Percentiles rank a stretch among this genome's conserved stretches.
Conservation (phyloP, 2,329 filamentous ascomycete species). For the Botrytis pseudocinerea region DNA sequence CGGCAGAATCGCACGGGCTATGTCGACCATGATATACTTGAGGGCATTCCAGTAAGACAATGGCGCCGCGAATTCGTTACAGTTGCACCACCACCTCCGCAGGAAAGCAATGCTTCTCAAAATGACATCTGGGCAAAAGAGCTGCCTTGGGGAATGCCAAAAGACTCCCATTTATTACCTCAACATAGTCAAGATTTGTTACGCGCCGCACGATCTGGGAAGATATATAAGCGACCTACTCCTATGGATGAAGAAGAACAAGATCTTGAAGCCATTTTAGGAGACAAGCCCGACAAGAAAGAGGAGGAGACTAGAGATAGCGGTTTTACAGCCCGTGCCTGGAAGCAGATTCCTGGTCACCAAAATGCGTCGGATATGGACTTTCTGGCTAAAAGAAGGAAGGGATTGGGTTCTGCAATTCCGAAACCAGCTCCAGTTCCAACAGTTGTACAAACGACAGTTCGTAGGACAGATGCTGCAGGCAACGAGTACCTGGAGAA, state of each 20-base stretch:
- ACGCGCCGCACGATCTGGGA: slow-evolving; percentile 75
- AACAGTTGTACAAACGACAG: slow-evolving; percentile 74
- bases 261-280: slow-evolving; percentile 49
- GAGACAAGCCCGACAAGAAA: slow-evolving; percentile 59
- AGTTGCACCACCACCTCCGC: slow-evolving; percentile 64
- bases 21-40: slow-evolving; percentile 56
- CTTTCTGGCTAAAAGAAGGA: slow-evolving; percentile 61
- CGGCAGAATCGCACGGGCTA: slow-evolving; percentile 39
- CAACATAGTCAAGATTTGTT: slow-evolving; percentile 81
- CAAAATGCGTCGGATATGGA: slow-evolving; percentile 54
- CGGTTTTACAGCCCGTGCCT: slow-evolving; percentile 58
- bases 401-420: slow-evolving; percentile 59
- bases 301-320: slow-evolving; percentile 52
- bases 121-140: slow-evolving; percentile 74
- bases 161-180: slow-evolving; percentile 75
- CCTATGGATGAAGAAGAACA: slow-evolving; percentile 61
- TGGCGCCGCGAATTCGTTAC: slow-evolving; percentile 75
- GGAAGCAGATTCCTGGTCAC: slow-evolving; percentile 63
- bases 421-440: slow-evolving; percentile 51
- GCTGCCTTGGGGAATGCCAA: slow-evolving; percentile 77
- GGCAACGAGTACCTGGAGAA: slow-evolving; percentile 85
- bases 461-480: slow-evolving; percentile 73
- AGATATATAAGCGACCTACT: slow-evolving; percentile 70
- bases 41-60: slow-evolving; percentile 76
- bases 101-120: slow-evolving; percentile 60